phyloP scores from a whole-genome alignment of 2,329 filamentous ascomycete genomes.

The Westerdykella sp. region DNA sequence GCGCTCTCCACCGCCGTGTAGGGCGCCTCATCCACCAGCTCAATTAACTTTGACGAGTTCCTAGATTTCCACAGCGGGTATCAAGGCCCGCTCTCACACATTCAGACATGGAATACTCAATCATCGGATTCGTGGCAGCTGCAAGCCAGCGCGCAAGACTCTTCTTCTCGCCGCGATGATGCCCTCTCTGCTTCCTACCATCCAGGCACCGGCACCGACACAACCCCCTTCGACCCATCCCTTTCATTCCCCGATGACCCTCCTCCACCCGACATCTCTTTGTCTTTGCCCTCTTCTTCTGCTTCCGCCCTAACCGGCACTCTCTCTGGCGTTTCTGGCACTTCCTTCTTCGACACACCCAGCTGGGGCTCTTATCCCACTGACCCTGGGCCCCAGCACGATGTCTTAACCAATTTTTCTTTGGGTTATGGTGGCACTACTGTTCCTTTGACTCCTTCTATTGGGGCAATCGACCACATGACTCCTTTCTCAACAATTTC shows the following conservation, averaged over 20 bases:
- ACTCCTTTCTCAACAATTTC: no score
- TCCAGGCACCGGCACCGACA: slow-evolving; percentile 19
- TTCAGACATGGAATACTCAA: slow-evolving; percentile 27
- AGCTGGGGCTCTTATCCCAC: slow-evolving; percentile 21
- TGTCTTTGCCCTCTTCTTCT: slow-evolving; percentile 19
- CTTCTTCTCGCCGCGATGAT: slow-evolving; percentile 26
- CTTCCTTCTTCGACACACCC: slow-evolving; percentile 16
- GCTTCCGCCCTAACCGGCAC: slow-evolving; percentile 14
- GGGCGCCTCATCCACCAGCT: slow-evolving; percentile 25
- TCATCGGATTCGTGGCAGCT: slow-evolving; percentile 16
- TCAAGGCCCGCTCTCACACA: slow-evolving; percentile 27
- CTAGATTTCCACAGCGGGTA: slow-evolving; percentile 33
- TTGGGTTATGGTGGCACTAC: slow-evolving; percentile 9
- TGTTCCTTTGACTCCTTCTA: slow-evolving; percentile 10
- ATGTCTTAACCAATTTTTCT: slow-evolving; percentile 14
- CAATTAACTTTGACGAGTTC: slow-evolving; percentile 35
- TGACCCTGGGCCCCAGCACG: slow-evolving; percentile 5
- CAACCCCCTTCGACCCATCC: slow-evolving; percentile 25
- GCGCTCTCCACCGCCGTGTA: slow-evolving; percentile 33
- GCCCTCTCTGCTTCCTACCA: slow-evolving; percentile 15
- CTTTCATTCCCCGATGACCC: slow-evolving; percentile 17
- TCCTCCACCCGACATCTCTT: slow-evolving; percentile 14
- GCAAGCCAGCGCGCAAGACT: slow-evolving; percentile 12
- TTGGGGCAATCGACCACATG: slow-evolving; percentile 1
- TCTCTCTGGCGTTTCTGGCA: slow-evolving; percentile 11